These are phyloP conservation scores for Pholiota adiposa DNA, from an alignment of 1,284 basidiomycete species.

Conservation along the genomic window DNA sequence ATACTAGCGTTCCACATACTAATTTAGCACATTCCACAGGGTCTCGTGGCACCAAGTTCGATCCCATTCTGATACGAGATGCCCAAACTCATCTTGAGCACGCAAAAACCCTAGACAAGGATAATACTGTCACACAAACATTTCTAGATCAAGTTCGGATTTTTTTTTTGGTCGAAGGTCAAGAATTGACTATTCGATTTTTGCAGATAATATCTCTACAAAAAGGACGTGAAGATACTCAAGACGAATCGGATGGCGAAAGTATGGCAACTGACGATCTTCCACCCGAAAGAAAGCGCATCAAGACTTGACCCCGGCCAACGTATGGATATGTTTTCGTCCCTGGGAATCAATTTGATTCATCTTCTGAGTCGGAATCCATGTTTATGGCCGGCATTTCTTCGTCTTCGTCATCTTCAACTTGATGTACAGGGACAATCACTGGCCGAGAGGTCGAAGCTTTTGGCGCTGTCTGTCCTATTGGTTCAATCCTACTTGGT, in stretches of 20 bases:
- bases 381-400: constrained; percentile 52
- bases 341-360: constrained; percentile 11
- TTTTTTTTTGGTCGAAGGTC: neutral
- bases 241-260: constrained; percentile 33
- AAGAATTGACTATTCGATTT: neutral
- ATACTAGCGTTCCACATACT: neutral
- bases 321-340: neutral
- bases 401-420: constrained; percentile 42
- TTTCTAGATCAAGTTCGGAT: constrained; percentile 56
- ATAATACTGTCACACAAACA: constrained; percentile 54
- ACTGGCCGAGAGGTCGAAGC: neutral
- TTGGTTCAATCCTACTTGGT: neutral
- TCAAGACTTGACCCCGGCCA: constrained; percentile 3
- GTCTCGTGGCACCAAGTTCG: constrained; percentile 24
- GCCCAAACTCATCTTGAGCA: constrained; percentile 70
- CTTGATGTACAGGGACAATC: constrained; percentile 6
- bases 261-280: constrained; percentile 15
- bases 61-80: constrained; percentile 50
- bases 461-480: neutral
- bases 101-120: constrained; percentile 59
- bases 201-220: constrained; percentile 16
- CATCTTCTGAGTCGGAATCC: constrained; percentile 52
- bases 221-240: constrained; percentile 12
- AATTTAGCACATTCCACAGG: neutral
- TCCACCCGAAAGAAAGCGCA: constrained; percentile 16